These are phyloP conservation scores for Sequoia sempervirens DNA, from an alignment of 75 land plant genomes.

Conservation along the genomic window DNA sequence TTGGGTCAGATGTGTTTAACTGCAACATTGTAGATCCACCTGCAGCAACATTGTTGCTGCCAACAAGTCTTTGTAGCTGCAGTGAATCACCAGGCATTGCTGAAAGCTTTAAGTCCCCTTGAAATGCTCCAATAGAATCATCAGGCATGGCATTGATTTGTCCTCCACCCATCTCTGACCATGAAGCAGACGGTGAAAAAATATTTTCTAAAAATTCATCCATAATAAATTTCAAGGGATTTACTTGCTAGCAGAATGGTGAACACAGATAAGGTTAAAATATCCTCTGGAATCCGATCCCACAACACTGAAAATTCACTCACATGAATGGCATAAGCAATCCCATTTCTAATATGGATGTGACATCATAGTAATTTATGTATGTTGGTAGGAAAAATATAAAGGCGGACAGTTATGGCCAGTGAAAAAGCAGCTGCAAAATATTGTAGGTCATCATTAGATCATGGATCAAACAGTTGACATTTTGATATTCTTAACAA, in stretches of 20 bases:
- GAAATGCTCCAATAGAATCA: constrained; percentile 10
- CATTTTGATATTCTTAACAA: neutral
- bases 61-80: constrained; percentile 5
- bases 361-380: neutral
- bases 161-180: constrained; percentile 2
- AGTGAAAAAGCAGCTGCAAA: neutral
- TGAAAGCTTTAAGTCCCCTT: constrained; percentile 5
- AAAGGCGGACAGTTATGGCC: neutral
- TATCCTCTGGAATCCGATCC: neutral
- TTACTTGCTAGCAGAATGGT: neutral
- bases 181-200: constrained; percentile 15
- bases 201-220: constrained; percentile 18
- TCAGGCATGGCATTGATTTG: constrained; percentile 7
- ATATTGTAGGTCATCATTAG: neutral
- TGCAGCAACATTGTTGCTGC: neutral
- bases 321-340: neutral
- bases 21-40: constrained; percentile 6
- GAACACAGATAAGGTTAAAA: neutral
- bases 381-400: neutral
- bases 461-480: neutral
- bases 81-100: neutral
- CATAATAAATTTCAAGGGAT: constrained; percentile 14
- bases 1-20: constrained; percentile 4
- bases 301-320: neutral
- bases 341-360: neutral